Base-by-base conservation (phyloP, 2,329 filamentous ascomycete genomes). In the Myriangium duriaei region DNA sequence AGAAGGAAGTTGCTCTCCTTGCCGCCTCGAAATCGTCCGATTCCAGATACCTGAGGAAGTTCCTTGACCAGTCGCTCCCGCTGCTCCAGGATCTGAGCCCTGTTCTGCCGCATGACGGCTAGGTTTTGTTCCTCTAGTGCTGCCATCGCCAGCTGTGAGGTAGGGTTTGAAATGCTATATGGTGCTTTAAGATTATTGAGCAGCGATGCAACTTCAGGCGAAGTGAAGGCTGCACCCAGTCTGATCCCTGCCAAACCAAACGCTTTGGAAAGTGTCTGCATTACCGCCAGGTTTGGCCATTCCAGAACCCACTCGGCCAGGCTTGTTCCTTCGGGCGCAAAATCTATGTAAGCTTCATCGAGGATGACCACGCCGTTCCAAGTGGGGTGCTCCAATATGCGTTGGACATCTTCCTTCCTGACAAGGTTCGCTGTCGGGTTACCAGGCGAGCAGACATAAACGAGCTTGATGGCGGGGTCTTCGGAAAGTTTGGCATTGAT, bases 231-330 rank as follows among this genome's bases (percentile, higher is more conserved):
- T 5, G 78, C 82, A 32, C 91, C 91, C 1, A 98, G 70, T 11
- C 91, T 72, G 55, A 98, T 94, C 35, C 88, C 91, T 3, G 91
- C 91, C 53, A 98, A 73, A 17, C 91, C 91, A 54, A 98, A 98
- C 0, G 86, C 91, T 60, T 98, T 98, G 52, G 83, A 93, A n/a
- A 96, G 71, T 1, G 91, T 98, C 67, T 98, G 91, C 83, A 96
- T 85, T 41, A 98, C 87, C 12, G 95, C 86, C 16, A 98, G 69
- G 59, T 98, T 98, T 35, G 88, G 87, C 75, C 83, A 92, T 53
- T 94, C 86, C 24, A 73, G 69, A 1, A 93, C 87, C 80, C 84
- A 93, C 60, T 93, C 83, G 16, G 91, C 88, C 16, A 96, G 71
- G 47, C 82, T 92, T 30, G 82, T 71, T 16, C 74, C 77, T 33